A percentile compares a stretch with the other conserved stretches of the same genome.
Evolutionary conservation across 805 yeast genomes (phyloP).

Genomic region (Candida broadrunensis): DNA sequence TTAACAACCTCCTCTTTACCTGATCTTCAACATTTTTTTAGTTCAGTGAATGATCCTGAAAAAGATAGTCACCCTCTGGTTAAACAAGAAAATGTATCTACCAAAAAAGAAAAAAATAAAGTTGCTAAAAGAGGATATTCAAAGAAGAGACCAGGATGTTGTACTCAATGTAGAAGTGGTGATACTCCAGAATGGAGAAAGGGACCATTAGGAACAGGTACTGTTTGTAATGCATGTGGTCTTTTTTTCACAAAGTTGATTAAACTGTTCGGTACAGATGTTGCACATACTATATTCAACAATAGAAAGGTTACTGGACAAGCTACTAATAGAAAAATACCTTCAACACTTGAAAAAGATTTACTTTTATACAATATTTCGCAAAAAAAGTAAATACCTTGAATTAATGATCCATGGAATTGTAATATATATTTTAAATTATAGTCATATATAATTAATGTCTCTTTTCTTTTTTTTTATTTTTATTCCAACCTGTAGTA

Average conservation of each 20-base stretch:
- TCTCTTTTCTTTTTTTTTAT: constrained; percentile 8
- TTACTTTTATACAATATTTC: too few species aligned
- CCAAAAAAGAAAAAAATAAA: neutral
- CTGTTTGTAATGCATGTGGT: constrained; percentile 84
- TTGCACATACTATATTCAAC: constrained; percentile 38
- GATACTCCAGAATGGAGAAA: constrained; percentile 84
- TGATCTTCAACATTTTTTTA: too few species aligned
- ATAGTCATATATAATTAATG: too few species aligned
- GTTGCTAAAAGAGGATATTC: neutral
- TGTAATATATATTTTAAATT: too few species aligned
- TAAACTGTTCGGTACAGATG: constrained; percentile 47
- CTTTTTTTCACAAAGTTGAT: constrained; percentile 65
- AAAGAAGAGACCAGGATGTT: neutral
- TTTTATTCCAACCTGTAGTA: constrained; percentile 23
- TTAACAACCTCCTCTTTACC: too few species aligned
- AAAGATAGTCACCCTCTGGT: too few species aligned
- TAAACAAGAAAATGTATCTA: neutral
- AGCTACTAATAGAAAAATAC: constrained; percentile 8
- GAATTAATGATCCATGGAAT: too few species aligned
- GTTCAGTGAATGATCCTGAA: too few species aligned
- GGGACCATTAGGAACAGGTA: constrained; percentile 75
- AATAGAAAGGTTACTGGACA: constrained; percentile 4
- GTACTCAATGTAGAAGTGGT: constrained; percentile 44
- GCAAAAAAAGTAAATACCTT: too few species aligned
- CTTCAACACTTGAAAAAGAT: constrained; percentile 1